These are phyloP conservation scores for Lasiodiplodia hormozganensis DNA, from an alignment of 2,329 filamentous ascomycete genomes.

Conservation along the genomic window DNA sequence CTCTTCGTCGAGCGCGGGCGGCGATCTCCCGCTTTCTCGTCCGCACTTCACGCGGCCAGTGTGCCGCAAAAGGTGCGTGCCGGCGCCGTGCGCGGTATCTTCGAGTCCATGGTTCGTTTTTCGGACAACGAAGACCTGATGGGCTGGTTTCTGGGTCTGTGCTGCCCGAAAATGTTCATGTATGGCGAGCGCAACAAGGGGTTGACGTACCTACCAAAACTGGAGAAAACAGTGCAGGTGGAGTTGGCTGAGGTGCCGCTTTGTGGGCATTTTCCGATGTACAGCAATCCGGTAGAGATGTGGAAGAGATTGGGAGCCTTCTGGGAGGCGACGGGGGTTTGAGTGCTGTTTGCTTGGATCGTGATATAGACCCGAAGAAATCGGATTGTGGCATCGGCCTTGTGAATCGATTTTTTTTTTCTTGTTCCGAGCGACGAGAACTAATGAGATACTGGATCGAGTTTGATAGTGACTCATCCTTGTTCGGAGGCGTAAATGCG, in stretches of 20 bases:
- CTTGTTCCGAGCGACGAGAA: no score
- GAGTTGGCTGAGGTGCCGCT: constrained; percentile 36
- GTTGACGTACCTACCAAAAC: constrained; percentile 11
- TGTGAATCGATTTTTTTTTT: no score
- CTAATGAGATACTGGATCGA: no score
- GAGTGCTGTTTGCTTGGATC: background rate
- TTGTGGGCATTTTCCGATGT: constrained; percentile 39
- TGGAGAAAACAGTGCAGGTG: constrained; percentile 27
- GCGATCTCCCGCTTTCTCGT: background rate
- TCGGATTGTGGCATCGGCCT: no score
- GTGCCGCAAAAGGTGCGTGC: constrained; percentile 30
- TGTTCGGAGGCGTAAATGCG: no score
- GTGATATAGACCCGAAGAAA: no score
- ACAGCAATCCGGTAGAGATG: constrained; percentile 35
- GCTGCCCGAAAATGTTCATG: constrained; percentile 33
- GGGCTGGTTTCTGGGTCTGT: constrained; percentile 30
- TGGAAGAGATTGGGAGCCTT: constrained; percentile 9
- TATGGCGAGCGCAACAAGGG: constrained; percentile 21
- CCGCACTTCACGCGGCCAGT: constrained; percentile 21
- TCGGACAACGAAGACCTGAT: constrained; percentile 34
- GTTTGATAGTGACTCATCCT: no score
- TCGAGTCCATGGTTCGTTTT: constrained; percentile 37
- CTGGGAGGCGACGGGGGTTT: background rate
- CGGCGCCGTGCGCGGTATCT: constrained; percentile 34
- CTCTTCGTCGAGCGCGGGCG: constrained; percentile 31